These are phyloP conservation scores for Boechera retrofracta DNA, from an alignment of 345 rosid genomes.

Conservation along the genomic window DNA sequence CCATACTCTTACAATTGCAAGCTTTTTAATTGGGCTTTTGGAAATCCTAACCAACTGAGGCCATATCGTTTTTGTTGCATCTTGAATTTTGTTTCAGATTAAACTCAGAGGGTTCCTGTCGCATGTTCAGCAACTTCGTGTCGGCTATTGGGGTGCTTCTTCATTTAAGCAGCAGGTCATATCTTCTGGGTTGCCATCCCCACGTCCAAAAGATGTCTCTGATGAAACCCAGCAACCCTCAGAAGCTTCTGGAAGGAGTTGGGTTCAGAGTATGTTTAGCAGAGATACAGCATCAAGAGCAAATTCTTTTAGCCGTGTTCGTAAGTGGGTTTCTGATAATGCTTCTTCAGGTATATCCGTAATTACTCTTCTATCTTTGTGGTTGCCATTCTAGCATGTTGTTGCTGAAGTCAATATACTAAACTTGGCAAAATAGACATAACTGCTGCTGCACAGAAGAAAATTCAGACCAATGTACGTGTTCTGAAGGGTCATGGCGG, in stretches of 20 bases:
- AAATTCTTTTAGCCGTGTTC: constrained; percentile 76
- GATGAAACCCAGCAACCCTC: constrained; percentile 86
- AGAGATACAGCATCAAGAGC: constrained; percentile 79
- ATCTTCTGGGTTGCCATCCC: constrained; percentile 80
- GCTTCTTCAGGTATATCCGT: constrained; percentile 63
- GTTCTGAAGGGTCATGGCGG: constrained; percentile 89
- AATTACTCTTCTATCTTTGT: constrained; percentile 29
- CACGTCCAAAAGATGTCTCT: constrained; percentile 73
- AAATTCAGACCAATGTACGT: constrained; percentile 90
- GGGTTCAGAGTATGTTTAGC: constrained; percentile 99
- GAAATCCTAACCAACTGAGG: constrained; percentile 11
- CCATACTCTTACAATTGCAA: not conserved
- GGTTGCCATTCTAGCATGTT: constrained; percentile 22
- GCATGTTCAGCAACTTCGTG: constrained; percentile 91
- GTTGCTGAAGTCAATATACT: constrained; percentile 24
- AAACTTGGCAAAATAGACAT: constrained; percentile 59
- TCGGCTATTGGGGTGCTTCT: constrained; percentile 91
- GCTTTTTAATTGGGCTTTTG: constrained; percentile 21
- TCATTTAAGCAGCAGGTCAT: constrained; percentile 65
- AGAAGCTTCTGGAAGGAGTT: constrained; percentile 97
- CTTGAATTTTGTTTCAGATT: constrained; percentile 60
- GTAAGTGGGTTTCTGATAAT: constrained; percentile 83
- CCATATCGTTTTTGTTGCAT: constrained; percentile 16
- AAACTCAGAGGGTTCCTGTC: constrained; percentile 94
- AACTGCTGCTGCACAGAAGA: constrained; percentile 82